These are phyloP conservation scores for Sporothrix mexicana DNA, from an alignment of 2,329 filamentous ascomycete genomes.

Conservation along the genomic window DNA sequence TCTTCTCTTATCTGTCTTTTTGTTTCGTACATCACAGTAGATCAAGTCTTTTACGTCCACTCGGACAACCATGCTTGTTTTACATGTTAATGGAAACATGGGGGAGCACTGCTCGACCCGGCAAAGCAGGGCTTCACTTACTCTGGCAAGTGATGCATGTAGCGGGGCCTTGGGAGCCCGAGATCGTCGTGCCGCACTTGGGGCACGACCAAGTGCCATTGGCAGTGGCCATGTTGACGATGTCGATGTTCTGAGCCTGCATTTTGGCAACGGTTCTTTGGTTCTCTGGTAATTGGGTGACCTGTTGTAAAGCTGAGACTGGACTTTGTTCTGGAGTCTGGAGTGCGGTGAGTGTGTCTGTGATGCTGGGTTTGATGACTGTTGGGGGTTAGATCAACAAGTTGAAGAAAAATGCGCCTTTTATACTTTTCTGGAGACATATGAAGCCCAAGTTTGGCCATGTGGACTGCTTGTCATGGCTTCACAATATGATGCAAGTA, in stretches of 20 bases:
- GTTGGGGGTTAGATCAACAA: not conserved
- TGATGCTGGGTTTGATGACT: not conserved
- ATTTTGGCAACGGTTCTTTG: too few relatives aligned
- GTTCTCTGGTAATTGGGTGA: too few relatives aligned
- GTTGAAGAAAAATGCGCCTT: too few relatives aligned
- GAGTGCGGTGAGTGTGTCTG: not conserved
- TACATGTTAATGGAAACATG: not conserved
- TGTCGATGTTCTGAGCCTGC: not conserved
- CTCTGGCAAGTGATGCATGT: not conserved
- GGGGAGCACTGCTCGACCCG: not conserved
- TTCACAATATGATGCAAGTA: not conserved
- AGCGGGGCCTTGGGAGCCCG: not conserved
- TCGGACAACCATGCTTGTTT: not conserved
- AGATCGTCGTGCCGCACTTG: not conserved
- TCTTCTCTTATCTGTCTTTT: too few relatives aligned
- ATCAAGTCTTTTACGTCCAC: not conserved
- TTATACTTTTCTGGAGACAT: not conserved
- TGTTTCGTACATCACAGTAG: too few relatives aligned
- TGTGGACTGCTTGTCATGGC: not conserved
- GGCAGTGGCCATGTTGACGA: not conserved
- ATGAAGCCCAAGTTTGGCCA: not conserved
- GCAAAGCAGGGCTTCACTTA: not conserved
- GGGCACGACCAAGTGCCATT: not conserved
- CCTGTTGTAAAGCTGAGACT: too few relatives aligned
- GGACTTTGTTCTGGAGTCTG: too few relatives aligned